A percentile compares a stretch with the other conserved stretches of the same genome.
Evolutionary conservation across 106 monocot genomes (phyloP).

Genomic region (Dendrobium catenatum): DNA sequence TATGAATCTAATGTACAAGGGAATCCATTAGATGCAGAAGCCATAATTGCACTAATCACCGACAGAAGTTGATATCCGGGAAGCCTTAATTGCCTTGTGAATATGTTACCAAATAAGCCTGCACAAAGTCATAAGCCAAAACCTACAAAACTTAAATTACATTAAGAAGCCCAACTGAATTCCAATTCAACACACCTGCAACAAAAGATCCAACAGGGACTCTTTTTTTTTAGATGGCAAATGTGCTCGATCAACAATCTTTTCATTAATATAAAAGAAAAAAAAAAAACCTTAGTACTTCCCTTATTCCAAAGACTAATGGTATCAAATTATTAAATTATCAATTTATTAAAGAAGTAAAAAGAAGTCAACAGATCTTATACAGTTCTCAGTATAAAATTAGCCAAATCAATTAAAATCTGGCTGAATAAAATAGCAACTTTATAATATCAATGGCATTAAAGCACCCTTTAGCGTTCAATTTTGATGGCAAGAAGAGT

Average conservation of each 20-base stretch:
- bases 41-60: not conserved
- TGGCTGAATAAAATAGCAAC: not conserved
- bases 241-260: not conserved
- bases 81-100: not conserved
- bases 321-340: not conserved
- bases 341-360: not conserved
- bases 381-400: not conserved
- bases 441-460: not conserved
- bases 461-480: not conserved
- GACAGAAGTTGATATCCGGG: not conserved
- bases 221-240: not conserved
- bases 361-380: not conserved
- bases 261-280: not conserved
- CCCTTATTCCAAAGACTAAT: not conserved
- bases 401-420: not conserved
- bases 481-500: slow-evolving; percentile 4
- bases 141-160: not conserved
- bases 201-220: not conserved
- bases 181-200: not conserved
- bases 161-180: not conserved
- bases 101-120: not conserved
- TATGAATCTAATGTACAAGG: not conserved
- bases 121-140: not conserved
- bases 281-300: not conserved
- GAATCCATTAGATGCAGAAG: not conserved